Percentiles rank a stretch among this genome's conserved stretches.
Conservation (phyloP, 257 asterid species). For the Galeopsis tetrahit region DNA sequence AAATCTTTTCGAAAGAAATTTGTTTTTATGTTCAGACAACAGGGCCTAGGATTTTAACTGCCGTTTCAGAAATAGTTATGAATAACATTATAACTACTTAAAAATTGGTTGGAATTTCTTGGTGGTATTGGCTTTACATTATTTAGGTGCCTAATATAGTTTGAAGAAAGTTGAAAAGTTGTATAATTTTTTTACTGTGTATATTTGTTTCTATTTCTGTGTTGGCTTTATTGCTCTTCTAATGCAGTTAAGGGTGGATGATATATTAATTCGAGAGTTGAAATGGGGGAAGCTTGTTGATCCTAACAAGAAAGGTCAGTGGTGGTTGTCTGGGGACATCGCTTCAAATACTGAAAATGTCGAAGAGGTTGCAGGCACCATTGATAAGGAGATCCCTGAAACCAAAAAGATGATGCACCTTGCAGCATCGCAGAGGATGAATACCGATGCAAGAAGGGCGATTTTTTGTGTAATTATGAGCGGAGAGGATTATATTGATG, state of each 20-base stretch:
- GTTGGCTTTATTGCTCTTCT: slow-evolving; percentile 9
- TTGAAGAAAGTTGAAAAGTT: background rate
- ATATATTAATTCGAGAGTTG: slow-evolving; percentile 70
- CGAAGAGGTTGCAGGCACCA: slow-evolving; percentile 72
- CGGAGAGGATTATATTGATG: slow-evolving; percentile 87
- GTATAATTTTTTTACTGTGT: background rate
- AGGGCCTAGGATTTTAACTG: background rate
- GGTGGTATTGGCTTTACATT: slow-evolving; percentile 8
- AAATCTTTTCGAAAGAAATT: background rate
- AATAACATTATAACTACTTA: background rate
- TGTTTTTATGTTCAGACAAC: background rate
- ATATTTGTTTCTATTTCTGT: background rate
- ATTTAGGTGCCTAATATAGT: slow-evolving; percentile 10
- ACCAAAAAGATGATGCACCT: slow-evolving; percentile 84
- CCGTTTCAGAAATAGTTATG: background rate
- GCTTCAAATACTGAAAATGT: slow-evolving; percentile 51
- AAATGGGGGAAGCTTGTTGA: slow-evolving; percentile 91
- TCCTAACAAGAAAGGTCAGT: slow-evolving; percentile 88
- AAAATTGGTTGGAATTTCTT: background rate
- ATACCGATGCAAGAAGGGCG: slow-evolving; percentile 88
- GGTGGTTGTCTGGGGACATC: slow-evolving; percentile 89
- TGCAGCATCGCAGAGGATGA: slow-evolving; percentile 93
- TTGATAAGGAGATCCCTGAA: slow-evolving; percentile 76
- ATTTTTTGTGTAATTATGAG: slow-evolving; percentile 93
- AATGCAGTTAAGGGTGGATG: slow-evolving; percentile 77